Conservation (phyloP, 345 rosid genomes). For the Lagerstroemia speciosa region DNA sequence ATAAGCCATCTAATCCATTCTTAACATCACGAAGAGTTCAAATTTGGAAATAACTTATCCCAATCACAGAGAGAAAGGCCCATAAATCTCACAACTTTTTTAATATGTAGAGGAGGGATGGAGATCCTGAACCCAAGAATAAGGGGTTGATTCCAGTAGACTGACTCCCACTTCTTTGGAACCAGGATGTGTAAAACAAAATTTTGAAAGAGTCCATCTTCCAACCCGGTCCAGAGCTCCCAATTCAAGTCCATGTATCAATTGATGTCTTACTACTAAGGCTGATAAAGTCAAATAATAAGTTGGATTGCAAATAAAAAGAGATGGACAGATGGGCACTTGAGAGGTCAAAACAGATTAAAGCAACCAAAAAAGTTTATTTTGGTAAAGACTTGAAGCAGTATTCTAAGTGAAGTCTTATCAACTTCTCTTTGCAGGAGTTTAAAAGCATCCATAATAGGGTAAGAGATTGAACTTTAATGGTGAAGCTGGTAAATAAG, state of each 20-base stretch:
- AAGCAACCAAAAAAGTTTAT: too few species aligned
- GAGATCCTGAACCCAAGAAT: too few species aligned
- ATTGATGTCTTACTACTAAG: background rate
- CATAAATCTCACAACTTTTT: background rate
- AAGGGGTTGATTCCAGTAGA: background rate
- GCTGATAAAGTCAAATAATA: background rate
- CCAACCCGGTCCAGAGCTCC: background rate
- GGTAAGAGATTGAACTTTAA: background rate
- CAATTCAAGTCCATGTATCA: background rate
- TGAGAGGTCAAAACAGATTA: too few species aligned
- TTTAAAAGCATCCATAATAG: too few species aligned
- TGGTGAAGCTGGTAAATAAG: background rate
- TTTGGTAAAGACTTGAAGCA: too few species aligned
- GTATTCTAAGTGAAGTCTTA: too few species aligned
- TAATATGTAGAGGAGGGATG: too few species aligned
- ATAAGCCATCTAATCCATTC: background rate
- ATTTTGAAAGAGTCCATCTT: background rate
- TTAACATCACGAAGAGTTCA: too few species aligned
- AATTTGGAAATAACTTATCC: too few species aligned
- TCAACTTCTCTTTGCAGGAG: too few species aligned
- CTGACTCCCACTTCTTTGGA: background rate
- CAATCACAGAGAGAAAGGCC: background rate
- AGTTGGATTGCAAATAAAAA: background rate
- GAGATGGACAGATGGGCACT: background rate
- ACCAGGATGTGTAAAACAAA: background rate